A percentile compares a stretch with the other conserved stretches of the same genome.
phyloP scores from a whole-genome alignment of 208 protist genomes.

The Porcisia hertigi region DNA sequence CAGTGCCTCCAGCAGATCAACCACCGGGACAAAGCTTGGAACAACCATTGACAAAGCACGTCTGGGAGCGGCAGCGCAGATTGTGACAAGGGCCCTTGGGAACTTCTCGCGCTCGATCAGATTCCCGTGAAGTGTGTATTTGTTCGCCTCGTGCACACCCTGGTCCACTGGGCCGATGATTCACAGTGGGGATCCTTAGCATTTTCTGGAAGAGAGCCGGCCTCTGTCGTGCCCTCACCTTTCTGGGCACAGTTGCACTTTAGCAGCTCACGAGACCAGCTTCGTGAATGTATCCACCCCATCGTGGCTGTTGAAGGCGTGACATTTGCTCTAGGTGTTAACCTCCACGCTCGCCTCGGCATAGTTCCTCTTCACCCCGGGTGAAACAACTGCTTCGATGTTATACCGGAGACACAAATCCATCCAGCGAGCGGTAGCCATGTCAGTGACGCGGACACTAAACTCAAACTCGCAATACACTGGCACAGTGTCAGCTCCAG shows the following conservation, averaged over 20 bases:
- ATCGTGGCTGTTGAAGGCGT: slow-evolving; percentile 32
- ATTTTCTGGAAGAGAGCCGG: slow-evolving; percentile 51
- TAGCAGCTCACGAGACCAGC: slow-evolving; percentile 20
- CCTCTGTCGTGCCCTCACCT: slow-evolving; percentile 38
- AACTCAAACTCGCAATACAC: slow-evolving; percentile 41
- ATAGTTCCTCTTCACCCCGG: slow-evolving; percentile 41
- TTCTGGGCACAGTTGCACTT: slow-evolving; percentile 11
- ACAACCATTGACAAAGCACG: too few relatives aligned
- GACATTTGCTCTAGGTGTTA: slow-evolving; percentile 2
- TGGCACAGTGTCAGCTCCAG: slow-evolving; percentile 50
- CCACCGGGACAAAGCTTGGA: not conserved
- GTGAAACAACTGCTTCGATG: slow-evolving; percentile 30
- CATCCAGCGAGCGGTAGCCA: slow-evolving; percentile 12
- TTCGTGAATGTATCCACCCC: slow-evolving; percentile 38
- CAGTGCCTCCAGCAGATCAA: not conserved
- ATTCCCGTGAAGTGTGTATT: slow-evolving; percentile 36
- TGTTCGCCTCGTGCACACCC: slow-evolving; percentile 45
- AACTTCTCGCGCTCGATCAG: slow-evolving; percentile 27
- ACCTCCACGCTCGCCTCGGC: slow-evolving; percentile 25
- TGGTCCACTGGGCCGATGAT: slow-evolving; percentile 41
- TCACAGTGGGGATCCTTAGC: slow-evolving; percentile 38
- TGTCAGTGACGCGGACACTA: slow-evolving; percentile 37
- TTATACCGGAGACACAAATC: slow-evolving; percentile 29
- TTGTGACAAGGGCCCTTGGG: slow-evolving; percentile 24
- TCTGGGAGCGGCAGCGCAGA: not conserved